Conservation (phyloP, 2,329 filamentous ascomycete genomes). For the Phialophora macrospora region DNA sequence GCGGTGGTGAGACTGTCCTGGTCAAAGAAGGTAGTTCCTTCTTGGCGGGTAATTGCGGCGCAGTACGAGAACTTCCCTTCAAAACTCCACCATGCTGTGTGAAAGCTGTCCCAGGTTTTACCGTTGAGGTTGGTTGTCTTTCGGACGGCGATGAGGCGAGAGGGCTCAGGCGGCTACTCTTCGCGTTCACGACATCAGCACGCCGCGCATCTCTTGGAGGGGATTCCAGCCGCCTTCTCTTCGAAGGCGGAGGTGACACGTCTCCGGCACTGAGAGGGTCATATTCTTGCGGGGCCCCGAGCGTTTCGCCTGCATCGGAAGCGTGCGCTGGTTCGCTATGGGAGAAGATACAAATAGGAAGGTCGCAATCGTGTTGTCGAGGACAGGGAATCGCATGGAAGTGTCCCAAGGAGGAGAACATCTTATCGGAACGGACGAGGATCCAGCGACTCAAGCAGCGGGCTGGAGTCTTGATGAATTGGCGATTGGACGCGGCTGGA, state of each 20-base stretch:
- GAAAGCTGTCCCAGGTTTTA: background rate
- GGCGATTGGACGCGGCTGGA: background rate
- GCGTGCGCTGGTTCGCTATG: slow-evolving; percentile 48
- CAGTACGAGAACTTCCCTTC: background rate
- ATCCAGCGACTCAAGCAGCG: background rate
- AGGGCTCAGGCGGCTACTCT: background rate
- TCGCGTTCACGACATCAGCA: background rate
- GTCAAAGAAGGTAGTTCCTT: slow-evolving; percentile 25
- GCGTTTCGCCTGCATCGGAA: slow-evolving; percentile 12
- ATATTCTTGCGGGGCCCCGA: slow-evolving; percentile 33
- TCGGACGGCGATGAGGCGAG: background rate
- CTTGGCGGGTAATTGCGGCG: slow-evolving; percentile 8
- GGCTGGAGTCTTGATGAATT: background rate
- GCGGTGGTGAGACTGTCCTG: slow-evolving; percentile 32
- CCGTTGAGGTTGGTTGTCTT: background rate
- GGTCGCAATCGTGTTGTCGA: slow-evolving; percentile 53
- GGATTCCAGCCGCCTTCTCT: slow-evolving; percentile 41
- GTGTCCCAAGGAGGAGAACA: slow-evolving; percentile 62
- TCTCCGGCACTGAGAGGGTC: slow-evolving; percentile 32
- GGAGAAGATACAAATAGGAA: slow-evolving; percentile 64
- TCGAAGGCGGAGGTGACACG: slow-evolving; percentile 40
- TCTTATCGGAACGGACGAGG: slow-evolving; percentile 37
- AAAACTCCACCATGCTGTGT: background rate
- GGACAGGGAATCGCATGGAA: slow-evolving; percentile 62
- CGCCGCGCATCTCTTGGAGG: slow-evolving; percentile 6